Evolutionary conservation across 208 protist genomes (phyloP), one percentile per base, ranked within the genome.

Genomic region (Acanthamoeba royreba): DNA sequence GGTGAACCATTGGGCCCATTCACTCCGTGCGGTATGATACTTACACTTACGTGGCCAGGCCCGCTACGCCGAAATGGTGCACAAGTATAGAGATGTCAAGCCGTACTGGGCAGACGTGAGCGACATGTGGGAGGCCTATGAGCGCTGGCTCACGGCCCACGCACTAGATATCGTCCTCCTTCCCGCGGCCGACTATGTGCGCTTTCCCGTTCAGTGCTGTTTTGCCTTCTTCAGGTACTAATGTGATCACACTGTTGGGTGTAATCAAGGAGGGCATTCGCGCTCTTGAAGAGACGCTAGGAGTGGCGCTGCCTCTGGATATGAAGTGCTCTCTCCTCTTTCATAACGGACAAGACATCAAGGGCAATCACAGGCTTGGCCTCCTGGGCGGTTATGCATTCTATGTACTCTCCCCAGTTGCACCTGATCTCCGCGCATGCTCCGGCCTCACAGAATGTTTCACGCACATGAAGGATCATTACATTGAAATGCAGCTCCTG

Each of bases 381-480:
- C 66, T 93, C 4, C 52, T 74, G 9, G 88, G 88, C 42, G 45
- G 88, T 38, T 93, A 93, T 40, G 33, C 33, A 19, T 93, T 93
- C 45, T 93, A 93, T 52, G 88, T 81, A 58, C 43, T 4, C 3
- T 25, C 49, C 22, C 13, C 11, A 8, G 13, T 74, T 74, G 15
- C 63, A 9, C 17, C 33, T 25, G 9, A 15, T 28, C 33, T 74
- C 63, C 33, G 15, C 13, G 19, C 33, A n/a, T 74, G 22, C 63
- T 74, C 33, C 63, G 33, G 13, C 49, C 49, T 19, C 49, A 55
- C 49, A 9, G 9, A 55, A 40, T 47, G 5, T 19, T 42, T 28
- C 0, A 19, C 55, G 55, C 66, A 40, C 66, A 8, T 7, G 22
- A 17, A 83, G 72, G 72, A 83, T 17, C 72, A 83, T 11, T 43